phyloP scores from a whole-genome alignment of 2,329 filamentous ascomycete genomes.

The Sclerotinia subarctica region DNA sequence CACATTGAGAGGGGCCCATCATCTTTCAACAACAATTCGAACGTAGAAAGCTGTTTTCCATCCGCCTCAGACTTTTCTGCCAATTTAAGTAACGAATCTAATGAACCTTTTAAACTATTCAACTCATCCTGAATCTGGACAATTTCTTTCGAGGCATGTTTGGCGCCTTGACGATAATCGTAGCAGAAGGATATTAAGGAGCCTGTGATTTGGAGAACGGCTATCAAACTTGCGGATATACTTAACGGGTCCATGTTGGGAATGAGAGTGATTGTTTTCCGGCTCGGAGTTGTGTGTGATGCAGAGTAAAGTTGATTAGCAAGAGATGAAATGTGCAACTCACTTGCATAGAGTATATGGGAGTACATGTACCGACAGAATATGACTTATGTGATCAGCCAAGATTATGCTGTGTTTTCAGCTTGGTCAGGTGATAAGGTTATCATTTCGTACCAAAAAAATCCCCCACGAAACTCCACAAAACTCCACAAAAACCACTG shows the following conservation, averaged over 20 bases:
- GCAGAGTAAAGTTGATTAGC: neutral
- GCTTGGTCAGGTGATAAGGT: neutral
- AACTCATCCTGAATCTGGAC: conserved; percentile 27
- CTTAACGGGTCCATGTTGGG: conserved; percentile 29
- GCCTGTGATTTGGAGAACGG: conserved; percentile 29
- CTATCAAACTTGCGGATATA: conserved; percentile 28
- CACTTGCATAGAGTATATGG: neutral
- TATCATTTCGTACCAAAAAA: too few species aligned
- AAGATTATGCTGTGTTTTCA: neutral
- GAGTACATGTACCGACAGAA: neutral
- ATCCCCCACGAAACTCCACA: too few species aligned
- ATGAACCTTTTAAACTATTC: conserved; percentile 24
- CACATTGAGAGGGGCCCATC: conserved; percentile 26
- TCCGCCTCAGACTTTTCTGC: conserved; percentile 22
- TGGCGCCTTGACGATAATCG: conserved; percentile 28
- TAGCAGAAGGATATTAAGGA: conserved; percentile 30
- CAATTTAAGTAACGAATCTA: conserved; percentile 27
- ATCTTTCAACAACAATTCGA: conserved; percentile 24
- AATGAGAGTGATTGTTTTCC: too few species aligned
- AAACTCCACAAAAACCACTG: too few species aligned
- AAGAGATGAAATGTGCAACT: neutral
- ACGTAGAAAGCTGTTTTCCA: conserved; percentile 21
- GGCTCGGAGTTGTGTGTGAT: neutral
- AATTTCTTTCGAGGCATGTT: conserved; percentile 24
- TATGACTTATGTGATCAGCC: neutral